These are phyloP conservation scores for Astrocystis sublimbata DNA, from an alignment of 495 filamentous ascomycete genomes.

Conservation along the genomic window DNA sequence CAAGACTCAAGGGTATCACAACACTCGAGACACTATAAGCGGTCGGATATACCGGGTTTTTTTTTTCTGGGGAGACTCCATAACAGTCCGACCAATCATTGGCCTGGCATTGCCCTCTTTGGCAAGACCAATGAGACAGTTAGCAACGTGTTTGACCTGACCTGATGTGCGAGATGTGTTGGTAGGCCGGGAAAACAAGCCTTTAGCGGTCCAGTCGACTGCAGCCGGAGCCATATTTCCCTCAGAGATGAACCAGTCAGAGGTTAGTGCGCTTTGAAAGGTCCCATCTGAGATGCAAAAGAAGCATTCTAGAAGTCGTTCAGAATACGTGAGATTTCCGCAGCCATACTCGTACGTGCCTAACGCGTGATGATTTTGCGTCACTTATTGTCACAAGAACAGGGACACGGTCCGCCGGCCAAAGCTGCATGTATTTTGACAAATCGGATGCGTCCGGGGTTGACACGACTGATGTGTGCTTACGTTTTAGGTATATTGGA, in stretches of 20 bases:
- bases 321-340: constrained; percentile 5
- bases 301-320: constrained; percentile 13
- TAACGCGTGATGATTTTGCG: constrained; percentile 3
- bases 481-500: constrained; percentile 4
- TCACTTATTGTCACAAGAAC: neutral
- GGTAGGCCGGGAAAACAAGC: constrained; percentile 16
- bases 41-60: neutral
- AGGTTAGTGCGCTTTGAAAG: neutral
- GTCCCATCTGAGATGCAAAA: neutral
- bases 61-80: constrained; percentile 2
- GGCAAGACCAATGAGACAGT: constrained; percentile 7
- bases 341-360: neutral
- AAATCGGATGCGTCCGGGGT: constrained; percentile 7
- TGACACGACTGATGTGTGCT: constrained; percentile 9
- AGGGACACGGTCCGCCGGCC: constrained; percentile 1
- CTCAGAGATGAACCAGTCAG: neutral
- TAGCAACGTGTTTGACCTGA: too few species aligned
- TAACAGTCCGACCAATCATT: neutral
- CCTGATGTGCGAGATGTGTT: too few species aligned
- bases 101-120: neutral
- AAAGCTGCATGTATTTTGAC: neutral
- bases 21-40: too few species aligned
- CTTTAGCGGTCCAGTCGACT: constrained; percentile 2
- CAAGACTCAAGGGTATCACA: neutral
- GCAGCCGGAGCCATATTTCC: constrained; percentile 7